Base-by-base conservation (phyloP, 768 basidiomycete genomes). In the Leucosporidium scottii region DNA sequence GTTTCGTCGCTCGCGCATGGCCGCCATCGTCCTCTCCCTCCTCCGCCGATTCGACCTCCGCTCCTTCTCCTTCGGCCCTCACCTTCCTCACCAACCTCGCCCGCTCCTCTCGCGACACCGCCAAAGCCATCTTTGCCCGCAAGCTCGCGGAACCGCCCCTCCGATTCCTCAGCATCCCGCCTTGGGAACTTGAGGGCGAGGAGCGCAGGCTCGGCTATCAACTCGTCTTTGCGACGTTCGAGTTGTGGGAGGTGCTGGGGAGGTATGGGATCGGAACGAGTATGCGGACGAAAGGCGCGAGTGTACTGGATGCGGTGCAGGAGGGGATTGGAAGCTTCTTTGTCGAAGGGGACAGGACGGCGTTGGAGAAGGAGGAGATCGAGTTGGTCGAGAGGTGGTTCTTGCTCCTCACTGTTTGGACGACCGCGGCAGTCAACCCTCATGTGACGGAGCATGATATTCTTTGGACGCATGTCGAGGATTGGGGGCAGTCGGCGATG, bases 381-480 rank as follows among this genome's bases (percentile, higher is more conserved):
- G 13, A 63, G 28, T 80, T 84, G 51, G 79, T 78, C 49, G 66
- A 77, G 31, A 81, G 84, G 4, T 92, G 87, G 84, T 78, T 83
- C 8, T 78, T 79, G 15, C 78, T 91, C 13, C 71, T 91, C 3
- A 84, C 84, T 66, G 79, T 82, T 0, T 97, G 92, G 93, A 87
- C 82, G 9, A 81, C 84, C 4, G 93, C 90, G 72, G 91, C 92
- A 0, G 83, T 85, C n/a, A 89, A 98, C 74, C 93, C 94, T 9
- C 94, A 98, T 75, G 81, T 82, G 63, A 91, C 91, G 0, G 82
- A 81, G 12, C 94, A 98, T 77, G 91, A 90, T 62, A 85, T 97
- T 59, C 78, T 88, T 13, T 98, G 94, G 93, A 90, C 87, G 64
- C 90, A 92, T 74, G 81, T 94, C 15, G 78, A 81, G n/a, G 86